Percentiles rank a stretch among this genome's conserved stretches.
Evolutionary conservation across 495 filamentous ascomycete species (phyloP).

Genomic region (Penicillium riverlandense): DNA sequence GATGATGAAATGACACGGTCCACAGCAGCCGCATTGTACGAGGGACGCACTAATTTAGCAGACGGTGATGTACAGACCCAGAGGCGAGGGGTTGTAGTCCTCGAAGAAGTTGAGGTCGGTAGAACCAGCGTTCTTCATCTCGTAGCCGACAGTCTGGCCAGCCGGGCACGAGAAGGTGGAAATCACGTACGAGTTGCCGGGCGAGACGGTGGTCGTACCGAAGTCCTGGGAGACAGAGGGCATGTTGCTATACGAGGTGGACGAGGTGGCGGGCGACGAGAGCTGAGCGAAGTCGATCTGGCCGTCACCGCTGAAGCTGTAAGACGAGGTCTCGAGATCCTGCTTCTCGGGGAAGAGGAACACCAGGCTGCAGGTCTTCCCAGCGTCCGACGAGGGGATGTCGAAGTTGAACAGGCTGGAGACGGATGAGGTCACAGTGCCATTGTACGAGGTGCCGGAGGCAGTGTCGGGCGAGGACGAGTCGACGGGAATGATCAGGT

Average conservation of each 20-base stretch:
- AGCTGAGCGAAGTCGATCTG: slow-evolving; percentile 47
- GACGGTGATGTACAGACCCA: slow-evolving; percentile 56
- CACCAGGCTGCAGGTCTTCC: slow-evolving; percentile 55
- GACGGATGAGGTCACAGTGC: slow-evolving; percentile 44
- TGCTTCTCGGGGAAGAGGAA: slow-evolving; percentile 55
- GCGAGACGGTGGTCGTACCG: slow-evolving; percentile 39
- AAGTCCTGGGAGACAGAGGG: slow-evolving; percentile 40
- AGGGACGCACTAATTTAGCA: slow-evolving; percentile 30
- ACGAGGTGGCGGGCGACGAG: slow-evolving; percentile 20
- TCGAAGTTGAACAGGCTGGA: slow-evolving; percentile 67
- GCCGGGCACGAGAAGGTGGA: slow-evolving; percentile 49
- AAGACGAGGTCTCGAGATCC: slow-evolving; percentile 48
- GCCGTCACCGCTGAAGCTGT: slow-evolving; percentile 51
- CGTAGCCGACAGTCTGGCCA: slow-evolving; percentile 41
- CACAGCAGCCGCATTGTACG: neutral
- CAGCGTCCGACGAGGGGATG: slow-evolving; percentile 44
- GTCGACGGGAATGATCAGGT: slow-evolving; percentile 61
- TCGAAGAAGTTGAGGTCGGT: slow-evolving; percentile 58
- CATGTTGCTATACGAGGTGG: slow-evolving; percentile 45
- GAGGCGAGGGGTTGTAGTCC: slow-evolving; percentile 52
- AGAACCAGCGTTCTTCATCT: slow-evolving; percentile 44
- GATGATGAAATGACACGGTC: neutral
- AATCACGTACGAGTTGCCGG: slow-evolving; percentile 51
- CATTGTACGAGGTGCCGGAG: slow-evolving; percentile 46
- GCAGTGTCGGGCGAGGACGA: slow-evolving; percentile 44